A percentile compares a stretch with the other conserved stretches of the same genome.
phyloP scores from a whole-genome alignment of 345 rosid species.

The Lepidium didymum region DNA sequence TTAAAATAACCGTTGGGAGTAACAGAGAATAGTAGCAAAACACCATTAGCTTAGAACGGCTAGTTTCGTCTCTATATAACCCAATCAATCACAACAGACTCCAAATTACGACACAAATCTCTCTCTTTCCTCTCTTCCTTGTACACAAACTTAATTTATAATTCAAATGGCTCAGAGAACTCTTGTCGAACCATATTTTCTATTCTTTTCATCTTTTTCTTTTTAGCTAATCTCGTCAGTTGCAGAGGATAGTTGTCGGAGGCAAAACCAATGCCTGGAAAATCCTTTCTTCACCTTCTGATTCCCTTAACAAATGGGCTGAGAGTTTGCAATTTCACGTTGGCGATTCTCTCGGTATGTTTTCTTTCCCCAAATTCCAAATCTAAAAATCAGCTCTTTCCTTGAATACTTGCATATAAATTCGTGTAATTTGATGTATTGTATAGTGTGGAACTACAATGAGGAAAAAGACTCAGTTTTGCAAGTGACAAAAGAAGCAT shows the following conservation, averaged over 20 bases:
- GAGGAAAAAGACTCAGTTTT: conserved; percentile 44
- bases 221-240: conserved; percentile 16
- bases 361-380: background rate
- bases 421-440: background rate
- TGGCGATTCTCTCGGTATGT: conserved; percentile 58
- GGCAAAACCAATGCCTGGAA: conserved; percentile 50
- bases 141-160: background rate
- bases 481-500: conserved; percentile 28
- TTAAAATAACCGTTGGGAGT: conserved; percentile 11
- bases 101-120: background rate
- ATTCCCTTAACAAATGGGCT: conserved; percentile 76
- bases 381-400: background rate
- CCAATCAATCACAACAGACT: background rate
- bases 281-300: conserved; percentile 57
- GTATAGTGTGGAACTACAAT: conserved; percentile 65
- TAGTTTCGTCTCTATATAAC: conserved; percentile 30
- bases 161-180: conserved; percentile 27
- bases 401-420: background rate
- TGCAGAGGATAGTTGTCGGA: conserved; percentile 46
- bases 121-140: background rate
- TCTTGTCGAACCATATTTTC: conserved; percentile 1
- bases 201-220: conserved; percentile 18
- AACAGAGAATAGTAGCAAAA: background rate
- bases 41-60: conserved; percentile 33
- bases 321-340: conserved; percentile 48